phyloP scores from a whole-genome alignment of 257 asterid genomes.

The Fraxinus anomala region DNA sequence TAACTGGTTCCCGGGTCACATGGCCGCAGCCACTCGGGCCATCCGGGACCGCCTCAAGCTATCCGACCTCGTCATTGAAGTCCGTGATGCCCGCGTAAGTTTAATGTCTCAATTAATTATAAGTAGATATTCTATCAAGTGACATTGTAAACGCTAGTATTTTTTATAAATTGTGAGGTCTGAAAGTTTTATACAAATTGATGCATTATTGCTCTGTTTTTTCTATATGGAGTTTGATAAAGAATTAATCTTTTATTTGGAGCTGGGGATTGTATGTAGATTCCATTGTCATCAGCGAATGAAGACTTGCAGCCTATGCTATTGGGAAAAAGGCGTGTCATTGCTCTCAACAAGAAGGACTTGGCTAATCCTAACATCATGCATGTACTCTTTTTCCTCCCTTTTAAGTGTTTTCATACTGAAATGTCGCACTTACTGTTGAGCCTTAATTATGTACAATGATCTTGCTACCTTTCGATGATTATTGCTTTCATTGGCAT shows the following conservation, averaged over 20 bases:
- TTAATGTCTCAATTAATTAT: neutral
- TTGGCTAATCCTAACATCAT: constrained; percentile 89
- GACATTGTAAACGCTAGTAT: neutral
- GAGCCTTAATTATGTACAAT: no score
- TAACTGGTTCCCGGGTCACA: constrained; percentile 98
- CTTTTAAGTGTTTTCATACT: neutral
- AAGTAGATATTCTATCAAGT: neutral
- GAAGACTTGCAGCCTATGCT: constrained; percentile 79
- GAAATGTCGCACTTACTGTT: no score
- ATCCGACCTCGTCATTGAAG: constrained; percentile 87
- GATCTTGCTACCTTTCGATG: neutral
- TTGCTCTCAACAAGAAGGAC: constrained; percentile 95
- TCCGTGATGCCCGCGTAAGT: constrained; percentile 88
- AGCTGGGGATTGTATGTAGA: constrained; percentile 39
- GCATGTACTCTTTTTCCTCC: constrained; percentile 50
- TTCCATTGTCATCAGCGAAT: constrained; percentile 83
- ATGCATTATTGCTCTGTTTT: neutral
- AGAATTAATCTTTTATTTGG: neutral
- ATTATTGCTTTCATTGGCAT: neutral
- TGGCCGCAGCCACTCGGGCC: constrained; percentile 98
- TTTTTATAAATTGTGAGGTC: neutral
- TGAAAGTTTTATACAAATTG: neutral
- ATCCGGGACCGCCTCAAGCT: constrained; percentile 87
- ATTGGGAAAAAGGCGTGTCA: constrained; percentile 65
- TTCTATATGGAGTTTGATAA: neutral